Evolutionary conservation across 305 asterid genomes (phyloP), one percentile per base, ranked within the genome.

Genomic region (Plantago lanceolata): DNA sequence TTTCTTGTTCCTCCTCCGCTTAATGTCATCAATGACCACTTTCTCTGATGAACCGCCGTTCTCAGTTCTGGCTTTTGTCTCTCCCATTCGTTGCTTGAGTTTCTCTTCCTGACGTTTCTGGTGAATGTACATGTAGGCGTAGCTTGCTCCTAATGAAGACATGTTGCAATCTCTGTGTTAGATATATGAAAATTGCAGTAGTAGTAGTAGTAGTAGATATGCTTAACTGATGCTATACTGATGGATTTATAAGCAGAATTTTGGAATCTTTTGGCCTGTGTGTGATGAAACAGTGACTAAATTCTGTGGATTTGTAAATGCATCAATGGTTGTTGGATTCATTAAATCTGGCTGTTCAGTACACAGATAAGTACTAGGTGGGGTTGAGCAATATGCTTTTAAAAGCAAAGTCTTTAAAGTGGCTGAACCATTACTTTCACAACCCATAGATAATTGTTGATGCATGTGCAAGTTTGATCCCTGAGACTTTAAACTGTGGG

Each of bases 131-230:
- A 80, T 29, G 18, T 76, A 48, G 0, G 86, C 87, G 35, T 75
- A 85, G 74, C 82, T 82, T 45, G 81, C 78, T 52, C 89, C 92
- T 0, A 45, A 70, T 16, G 92, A 85, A 58, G 81, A 78, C 89
- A 81, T 84, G 2, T 40, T 40, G 45, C 45, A 40, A 15, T 40
- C n/a, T n/a, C 15, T 40, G 13, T 40, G 45, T 40, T 40, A 40
- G 11, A 40, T 40, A 5, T 33, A 33, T 33, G 40, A 33, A 33
- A 33, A 33, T 2, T 33, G 40, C n/a, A n/a, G n/a, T n/a, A n/a
- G n/a, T n/a, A n/a, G n/a, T n/a, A n/a, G n/a, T 40, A 33, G 45
- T 40, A 11, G 45, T 8, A 40, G 45, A 40, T 40, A 40, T 40
- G 2, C 3, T 40, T 40, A 40, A 12, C 9, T 40, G 45, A 15